Conservation (phyloP, 2,329 filamentous ascomycete species). For the Dryadomyces quercus-mongolicae region DNA sequence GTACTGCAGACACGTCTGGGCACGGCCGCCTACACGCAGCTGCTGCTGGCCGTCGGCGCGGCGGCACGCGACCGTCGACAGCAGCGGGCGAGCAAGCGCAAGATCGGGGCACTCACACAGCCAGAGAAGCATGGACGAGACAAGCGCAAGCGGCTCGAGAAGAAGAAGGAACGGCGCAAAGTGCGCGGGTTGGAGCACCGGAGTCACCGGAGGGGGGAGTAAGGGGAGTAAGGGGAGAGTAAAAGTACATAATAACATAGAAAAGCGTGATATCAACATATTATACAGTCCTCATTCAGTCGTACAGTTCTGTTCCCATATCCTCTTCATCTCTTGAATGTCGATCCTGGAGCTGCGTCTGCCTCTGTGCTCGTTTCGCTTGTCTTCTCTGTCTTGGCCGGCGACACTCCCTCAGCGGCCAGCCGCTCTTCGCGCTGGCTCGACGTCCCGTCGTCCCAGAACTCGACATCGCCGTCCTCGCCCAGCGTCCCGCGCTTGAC, state of each 20-base stretch:
- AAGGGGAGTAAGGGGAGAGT: background rate
- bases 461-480: constrained; percentile 78
- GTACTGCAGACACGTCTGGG: constrained; percentile 77
- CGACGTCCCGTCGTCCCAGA: constrained; percentile 66
- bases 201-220: constrained; percentile 53
- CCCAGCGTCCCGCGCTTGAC: constrained; percentile 61
- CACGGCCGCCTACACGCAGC: constrained; percentile 63
- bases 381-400: constrained; percentile 4
- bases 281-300: too few species aligned
- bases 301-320: too few species aligned
- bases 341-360: constrained; percentile 15
- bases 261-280: too few species aligned
- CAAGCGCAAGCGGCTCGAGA: constrained; percentile 74
- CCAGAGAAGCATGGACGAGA: constrained; percentile 68
- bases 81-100: constrained; percentile 69
- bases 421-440: constrained; percentile 16
- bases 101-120: constrained; percentile 72
- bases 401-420: constrained; percentile 11
- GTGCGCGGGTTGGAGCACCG: constrained; percentile 63
- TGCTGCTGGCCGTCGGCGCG: constrained; percentile 61
- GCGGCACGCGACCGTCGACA: constrained; percentile 60
- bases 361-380: background rate
- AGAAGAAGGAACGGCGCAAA: constrained; percentile 74
- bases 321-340: constrained; percentile 10
- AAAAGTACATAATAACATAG: background rate